phyloP scores from a whole-genome alignment of 106 monocot species.

The Chionographis japonica region DNA sequence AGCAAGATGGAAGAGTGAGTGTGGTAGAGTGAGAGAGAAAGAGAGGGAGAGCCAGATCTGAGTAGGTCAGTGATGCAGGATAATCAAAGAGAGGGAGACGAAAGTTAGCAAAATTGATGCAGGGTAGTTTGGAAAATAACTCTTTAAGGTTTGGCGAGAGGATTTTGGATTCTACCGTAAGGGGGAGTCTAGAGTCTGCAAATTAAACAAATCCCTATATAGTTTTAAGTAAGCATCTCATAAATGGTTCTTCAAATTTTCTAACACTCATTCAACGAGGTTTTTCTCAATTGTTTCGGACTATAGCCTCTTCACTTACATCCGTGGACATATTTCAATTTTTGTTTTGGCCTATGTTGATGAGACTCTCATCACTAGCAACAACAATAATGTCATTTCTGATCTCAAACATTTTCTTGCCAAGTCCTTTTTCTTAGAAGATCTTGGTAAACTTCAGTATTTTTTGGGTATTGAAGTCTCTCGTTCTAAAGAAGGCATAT shows the following conservation, averaged over 20 bases:
- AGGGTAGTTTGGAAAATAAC: too few relatives aligned
- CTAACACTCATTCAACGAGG: neutral
- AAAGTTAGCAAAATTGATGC: too few relatives aligned
- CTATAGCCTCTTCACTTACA: neutral
- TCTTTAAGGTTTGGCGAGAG: too few relatives aligned
- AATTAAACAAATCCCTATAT: too few relatives aligned
- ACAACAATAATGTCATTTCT: neutral
- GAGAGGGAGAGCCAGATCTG: too few relatives aligned
- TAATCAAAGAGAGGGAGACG: too few relatives aligned
- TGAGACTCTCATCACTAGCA: neutral
- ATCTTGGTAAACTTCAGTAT: neutral
- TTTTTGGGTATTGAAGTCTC: neutral
- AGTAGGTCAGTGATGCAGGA: too few relatives aligned
- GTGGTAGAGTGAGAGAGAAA: too few relatives aligned
- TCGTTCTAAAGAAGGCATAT: neutral
- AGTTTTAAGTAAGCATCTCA: too few relatives aligned
- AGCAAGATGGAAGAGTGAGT: too few relatives aligned
- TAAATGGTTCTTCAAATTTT: neutral
- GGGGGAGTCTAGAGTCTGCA: too few relatives aligned
- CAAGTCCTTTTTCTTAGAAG: neutral
- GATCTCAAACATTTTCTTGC: neutral
- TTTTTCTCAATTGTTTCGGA: slow-evolving; percentile 1
- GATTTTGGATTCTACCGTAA: too few relatives aligned
- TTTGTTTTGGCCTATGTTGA: neutral
- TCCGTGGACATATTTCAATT: neutral